Evolutionary conservation across 2,329 filamentous ascomycete species (phyloP).

Genomic region (Penicillium sp.): DNA sequence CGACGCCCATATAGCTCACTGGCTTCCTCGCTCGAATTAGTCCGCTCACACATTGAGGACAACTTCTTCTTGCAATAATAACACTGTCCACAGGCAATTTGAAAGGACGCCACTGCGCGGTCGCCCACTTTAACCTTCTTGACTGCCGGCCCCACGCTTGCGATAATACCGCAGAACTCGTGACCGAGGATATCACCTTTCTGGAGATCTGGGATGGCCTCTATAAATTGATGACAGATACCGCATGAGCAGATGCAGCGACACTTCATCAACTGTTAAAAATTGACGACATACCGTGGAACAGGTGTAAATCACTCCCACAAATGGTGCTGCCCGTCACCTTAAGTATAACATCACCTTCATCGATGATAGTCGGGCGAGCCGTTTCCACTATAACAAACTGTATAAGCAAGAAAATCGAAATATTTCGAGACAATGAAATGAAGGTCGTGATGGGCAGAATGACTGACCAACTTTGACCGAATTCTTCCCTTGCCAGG

Average conservation of each 20-base stretch:
- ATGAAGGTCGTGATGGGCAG: not conserved
- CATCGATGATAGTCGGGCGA: constrained; percentile 70
- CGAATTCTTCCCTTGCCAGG: constrained; percentile 77
- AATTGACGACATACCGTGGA: constrained; percentile 24
- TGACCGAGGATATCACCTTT: constrained; percentile 66
- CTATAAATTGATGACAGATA: constrained; percentile 16
- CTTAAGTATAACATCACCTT: constrained; percentile 74
- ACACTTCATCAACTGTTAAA: not conserved
- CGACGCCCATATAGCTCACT: constrained; percentile 75
- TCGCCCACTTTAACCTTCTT: constrained; percentile 59
- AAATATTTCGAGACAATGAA: not conserved
- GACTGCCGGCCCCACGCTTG: constrained; percentile 56
- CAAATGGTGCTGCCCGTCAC: constrained; percentile 66
- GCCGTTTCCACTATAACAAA: constrained; percentile 56
- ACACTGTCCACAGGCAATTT: constrained; percentile 69
- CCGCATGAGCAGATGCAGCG: constrained; percentile 7
- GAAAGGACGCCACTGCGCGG: constrained; percentile 78
- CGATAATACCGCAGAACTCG: constrained; percentile 52
- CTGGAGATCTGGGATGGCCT: constrained; percentile 56
- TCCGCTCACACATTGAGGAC: constrained; percentile 75
- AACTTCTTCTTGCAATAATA: constrained; percentile 78
- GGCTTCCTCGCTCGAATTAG: constrained; percentile 69
- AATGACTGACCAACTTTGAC: constrained; percentile 61
- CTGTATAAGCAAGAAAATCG: not conserved
- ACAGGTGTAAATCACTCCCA: constrained; percentile 57